Conservation (phyloP, 2,329 filamentous ascomycete species). For the Hirsutella rhossiliensis region DNA sequence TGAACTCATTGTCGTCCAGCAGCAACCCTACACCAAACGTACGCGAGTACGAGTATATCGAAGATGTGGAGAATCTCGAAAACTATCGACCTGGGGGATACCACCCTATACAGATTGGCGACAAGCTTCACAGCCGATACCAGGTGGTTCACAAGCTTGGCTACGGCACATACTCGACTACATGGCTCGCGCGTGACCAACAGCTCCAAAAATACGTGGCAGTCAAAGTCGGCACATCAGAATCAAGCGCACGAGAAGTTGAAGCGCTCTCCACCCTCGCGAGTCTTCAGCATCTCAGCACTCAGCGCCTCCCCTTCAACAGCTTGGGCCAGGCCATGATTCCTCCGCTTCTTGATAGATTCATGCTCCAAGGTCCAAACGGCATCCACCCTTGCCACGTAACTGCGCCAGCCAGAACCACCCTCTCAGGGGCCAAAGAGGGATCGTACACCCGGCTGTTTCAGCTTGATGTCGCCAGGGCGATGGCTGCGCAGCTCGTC, state of each 20-base stretch:
- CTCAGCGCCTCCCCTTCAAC: too few species aligned
- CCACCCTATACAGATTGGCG: constrained; percentile 23
- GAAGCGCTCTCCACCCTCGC: constrained; percentile 9
- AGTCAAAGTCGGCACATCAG: constrained; percentile 17
- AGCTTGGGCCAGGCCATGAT: constrained; percentile 2
- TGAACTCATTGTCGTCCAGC: not conserved
- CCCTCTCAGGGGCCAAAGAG: constrained; percentile 8
- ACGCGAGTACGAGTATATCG: constrained; percentile 7
- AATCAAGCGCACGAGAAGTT: constrained; percentile 8
- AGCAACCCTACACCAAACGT: not conserved
- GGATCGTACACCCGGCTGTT: constrained; percentile 7
- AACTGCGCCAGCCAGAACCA: constrained; percentile 11
- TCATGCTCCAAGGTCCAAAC: constrained; percentile 12
- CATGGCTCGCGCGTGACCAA: constrained; percentile 19
- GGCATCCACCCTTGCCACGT: constrained; percentile 14
- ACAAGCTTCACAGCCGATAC: constrained; percentile 18
- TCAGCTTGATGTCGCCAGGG: constrained; percentile 11
- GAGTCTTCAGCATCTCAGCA: not conserved
- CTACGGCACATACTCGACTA: constrained; percentile 17
- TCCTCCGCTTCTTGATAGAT: constrained; percentile 10
- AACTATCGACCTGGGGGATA: constrained; percentile 22
- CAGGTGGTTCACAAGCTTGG: constrained; percentile 16
- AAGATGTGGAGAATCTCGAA: constrained; percentile 11
- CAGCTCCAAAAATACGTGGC: constrained; percentile 16
- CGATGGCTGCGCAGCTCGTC: constrained; percentile 13